These are phyloP conservation scores for Hylodesmum podocarpum DNA, from an alignment of 306 rosid species.

Conservation along the genomic window DNA sequence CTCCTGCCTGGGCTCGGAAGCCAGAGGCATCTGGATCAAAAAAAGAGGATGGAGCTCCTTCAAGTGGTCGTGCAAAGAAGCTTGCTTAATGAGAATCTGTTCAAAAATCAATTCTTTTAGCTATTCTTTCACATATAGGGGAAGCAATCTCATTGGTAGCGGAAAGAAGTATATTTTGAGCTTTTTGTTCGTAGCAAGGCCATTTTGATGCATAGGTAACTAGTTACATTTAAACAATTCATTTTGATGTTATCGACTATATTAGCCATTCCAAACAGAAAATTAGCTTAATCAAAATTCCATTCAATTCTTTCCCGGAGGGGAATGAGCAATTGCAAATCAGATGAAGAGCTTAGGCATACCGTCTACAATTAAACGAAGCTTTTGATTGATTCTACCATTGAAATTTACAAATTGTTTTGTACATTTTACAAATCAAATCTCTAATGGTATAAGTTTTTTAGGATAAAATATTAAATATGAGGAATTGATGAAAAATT, in stretches of 20 bases:
- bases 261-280: constrained; percentile 30
- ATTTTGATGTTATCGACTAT: constrained; percentile 36
- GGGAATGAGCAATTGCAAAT: constrained; percentile 3
- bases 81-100: constrained; percentile 56
- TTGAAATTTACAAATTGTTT: neutral
- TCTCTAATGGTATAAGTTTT: neutral
- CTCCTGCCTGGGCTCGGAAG: constrained; percentile 98
- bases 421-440: neutral
- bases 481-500: neutral
- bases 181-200: constrained; percentile 48
- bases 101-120: constrained; percentile 38
- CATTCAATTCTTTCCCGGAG: constrained; percentile 10
- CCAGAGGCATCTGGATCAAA: constrained; percentile 85
- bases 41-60: constrained; percentile 88
- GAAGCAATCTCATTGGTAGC: constrained; percentile 51
- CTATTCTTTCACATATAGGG: constrained; percentile 62
- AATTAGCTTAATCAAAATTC: constrained; percentile 27
- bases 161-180: constrained; percentile 48
- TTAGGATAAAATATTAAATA: neutral
- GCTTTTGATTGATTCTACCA: neutral
- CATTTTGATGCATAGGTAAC: constrained; percentile 46
- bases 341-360: neutral
- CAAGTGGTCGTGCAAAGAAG: constrained; percentile 97
- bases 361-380: neutral
- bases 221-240: constrained; percentile 41